These are phyloP conservation scores for Lactarius sanguifluus DNA, from an alignment of 768 basidiomycete species.

Conservation along the genomic window DNA sequence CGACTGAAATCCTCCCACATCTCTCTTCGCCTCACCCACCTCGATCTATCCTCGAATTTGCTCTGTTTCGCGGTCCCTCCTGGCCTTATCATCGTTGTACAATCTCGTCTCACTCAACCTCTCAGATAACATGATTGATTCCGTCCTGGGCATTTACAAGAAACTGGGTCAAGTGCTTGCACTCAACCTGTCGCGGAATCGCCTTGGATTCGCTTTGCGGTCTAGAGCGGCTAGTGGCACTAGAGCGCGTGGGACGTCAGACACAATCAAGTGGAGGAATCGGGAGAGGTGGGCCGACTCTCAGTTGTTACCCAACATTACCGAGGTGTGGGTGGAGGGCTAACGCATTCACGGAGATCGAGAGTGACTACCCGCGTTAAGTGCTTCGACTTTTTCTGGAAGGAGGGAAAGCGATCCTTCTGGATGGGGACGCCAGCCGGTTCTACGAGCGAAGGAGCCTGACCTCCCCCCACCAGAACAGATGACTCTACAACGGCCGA, in stretches of 20 bases:
- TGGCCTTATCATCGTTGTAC: constrained; percentile 65
- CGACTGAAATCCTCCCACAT: constrained; percentile 61
- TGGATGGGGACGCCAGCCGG: constrained; percentile 75
- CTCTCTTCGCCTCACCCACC: constrained; percentile 72
- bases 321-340: constrained; percentile 79
- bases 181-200: constrained; percentile 81
- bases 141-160: constrained; percentile 84
- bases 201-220: constrained; percentile 96
- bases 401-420: constrained; percentile 75
- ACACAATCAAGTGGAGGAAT: constrained; percentile 75
- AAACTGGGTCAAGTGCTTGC: constrained; percentile 73
- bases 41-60: constrained; percentile 90
- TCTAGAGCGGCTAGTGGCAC: constrained; percentile 80
- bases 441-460: constrained; percentile 70
- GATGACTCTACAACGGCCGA: constrained; percentile 48
- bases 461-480: constrained; percentile 49
- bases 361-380: constrained; percentile 67
- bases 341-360: constrained; percentile 77
- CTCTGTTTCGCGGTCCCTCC: constrained; percentile 84
- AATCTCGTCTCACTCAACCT: constrained; percentile 90
- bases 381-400: constrained; percentile 82
- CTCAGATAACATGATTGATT: constrained; percentile 97
- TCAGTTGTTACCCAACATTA: constrained; percentile 75
- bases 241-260: constrained; percentile 85
- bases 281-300: constrained; percentile 80